These are phyloP conservation scores for Paecilomyces sp. DNA, from an alignment of 2,329 filamentous ascomycete species.

Conservation along the genomic window DNA sequence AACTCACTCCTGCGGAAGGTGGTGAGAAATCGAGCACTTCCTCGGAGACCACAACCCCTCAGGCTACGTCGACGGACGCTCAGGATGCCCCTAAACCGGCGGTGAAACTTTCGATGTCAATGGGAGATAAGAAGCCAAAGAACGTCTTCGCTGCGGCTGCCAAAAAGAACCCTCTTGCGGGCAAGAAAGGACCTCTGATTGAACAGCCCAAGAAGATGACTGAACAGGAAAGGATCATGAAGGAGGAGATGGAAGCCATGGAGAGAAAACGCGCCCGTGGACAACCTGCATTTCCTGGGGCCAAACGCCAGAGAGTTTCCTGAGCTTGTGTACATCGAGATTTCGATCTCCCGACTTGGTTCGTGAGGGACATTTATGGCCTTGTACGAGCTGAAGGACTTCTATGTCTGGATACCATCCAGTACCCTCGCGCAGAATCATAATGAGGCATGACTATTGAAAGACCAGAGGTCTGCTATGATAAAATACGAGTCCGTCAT, in stretches of 20 bases:
- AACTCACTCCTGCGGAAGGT: constrained; percentile 16
- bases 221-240: constrained; percentile 84
- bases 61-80: constrained; percentile 9
- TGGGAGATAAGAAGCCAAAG: constrained; percentile 54
- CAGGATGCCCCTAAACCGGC: not conserved
- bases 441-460: not conserved
- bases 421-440: not conserved
- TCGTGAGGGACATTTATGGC: not conserved
- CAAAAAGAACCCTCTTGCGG: constrained; percentile 64
- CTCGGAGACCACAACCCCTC: constrained; percentile 9
- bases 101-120: constrained; percentile 55
- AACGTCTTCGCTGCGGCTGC: constrained; percentile 62
- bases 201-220: constrained; percentile 75
- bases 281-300: constrained; percentile 20
- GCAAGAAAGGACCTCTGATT: constrained; percentile 55
- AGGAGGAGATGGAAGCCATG: constrained; percentile 57
- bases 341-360: not conserved
- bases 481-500: not conserved
- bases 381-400: not conserved
- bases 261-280: constrained; percentile 55
- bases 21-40: constrained; percentile 11
- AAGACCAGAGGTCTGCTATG: not conserved
- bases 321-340: constrained; percentile 6
- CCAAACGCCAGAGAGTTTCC: constrained; percentile 28
- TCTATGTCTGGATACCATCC: not conserved